Conservation (phyloP, 495 filamentous ascomycete genomes). For the Venustampulla echinocandica region DNA sequence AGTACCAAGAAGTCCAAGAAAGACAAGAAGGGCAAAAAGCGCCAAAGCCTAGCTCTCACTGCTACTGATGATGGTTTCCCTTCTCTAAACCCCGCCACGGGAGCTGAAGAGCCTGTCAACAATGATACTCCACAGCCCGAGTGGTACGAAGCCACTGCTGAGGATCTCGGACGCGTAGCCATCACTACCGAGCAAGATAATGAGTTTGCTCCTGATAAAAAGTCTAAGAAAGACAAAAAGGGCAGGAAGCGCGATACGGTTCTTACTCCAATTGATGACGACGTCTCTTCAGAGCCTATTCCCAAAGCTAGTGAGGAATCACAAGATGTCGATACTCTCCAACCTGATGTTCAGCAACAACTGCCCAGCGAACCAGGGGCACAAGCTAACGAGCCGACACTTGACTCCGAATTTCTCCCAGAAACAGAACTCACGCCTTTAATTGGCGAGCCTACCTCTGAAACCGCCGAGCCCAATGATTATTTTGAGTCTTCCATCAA, state of each 20-base stretch:
- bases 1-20: conserved; percentile 32
- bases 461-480: conserved; percentile 10
- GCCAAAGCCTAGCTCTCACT: not conserved
- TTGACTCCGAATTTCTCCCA: not conserved
- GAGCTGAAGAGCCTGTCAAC: not conserved
- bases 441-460: not conserved
- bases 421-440: not conserved
- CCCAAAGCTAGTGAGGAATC: not conserved
- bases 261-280: not conserved
- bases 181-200: conserved; percentile 10
- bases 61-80: conserved; percentile 1
- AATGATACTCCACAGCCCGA: not conserved
- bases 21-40: conserved; percentile 32
- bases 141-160: not conserved
- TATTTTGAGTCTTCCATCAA: conserved; percentile 21
- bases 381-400: too few species aligned
- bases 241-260: conserved; percentile 15
- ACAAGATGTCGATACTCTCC: too few species aligned
- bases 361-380: too few species aligned
- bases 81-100: not conserved
- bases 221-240: conserved; percentile 23
- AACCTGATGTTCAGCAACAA: too few species aligned
- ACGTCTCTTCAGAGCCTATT: not conserved
- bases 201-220: conserved; percentile 7
- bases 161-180: too few species aligned